A percentile compares a stretch with the other conserved stretches of the same genome.
These are phyloP conservation scores for Scheffersomyces insectosa DNA, from an alignment of 1,139 yeast genomes.

Conservation along the genomic window DNA sequence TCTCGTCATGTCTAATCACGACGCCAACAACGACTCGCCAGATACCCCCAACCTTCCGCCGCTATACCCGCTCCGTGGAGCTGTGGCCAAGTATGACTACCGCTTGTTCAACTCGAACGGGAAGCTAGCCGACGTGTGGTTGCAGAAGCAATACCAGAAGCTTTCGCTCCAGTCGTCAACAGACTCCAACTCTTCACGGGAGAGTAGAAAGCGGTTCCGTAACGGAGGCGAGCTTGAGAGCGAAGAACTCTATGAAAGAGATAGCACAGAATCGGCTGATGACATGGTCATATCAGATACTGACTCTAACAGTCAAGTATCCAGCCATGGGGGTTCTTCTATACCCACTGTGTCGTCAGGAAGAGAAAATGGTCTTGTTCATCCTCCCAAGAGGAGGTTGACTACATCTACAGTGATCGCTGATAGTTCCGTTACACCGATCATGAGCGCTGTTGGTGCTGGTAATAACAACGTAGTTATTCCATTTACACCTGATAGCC, in stretches of 20 bases:
- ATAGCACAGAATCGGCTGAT: slow-evolving; percentile 31
- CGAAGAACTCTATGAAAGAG: slow-evolving; percentile 7
- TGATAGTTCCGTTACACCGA: too few relatives aligned
- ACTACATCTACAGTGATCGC: slow-evolving; percentile 11
- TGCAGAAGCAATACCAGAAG: slow-evolving; percentile 33
- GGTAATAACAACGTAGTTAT: too few relatives aligned
- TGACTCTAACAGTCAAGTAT: slow-evolving; percentile 29
- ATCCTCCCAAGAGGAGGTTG: slow-evolving; percentile 44
- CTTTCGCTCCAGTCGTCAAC: slow-evolving; percentile 18
- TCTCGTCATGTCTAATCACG: too few relatives aligned
- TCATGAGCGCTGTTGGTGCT: too few relatives aligned
- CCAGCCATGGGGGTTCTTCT: slow-evolving; percentile 14
- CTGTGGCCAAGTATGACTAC: slow-evolving; percentile 34
- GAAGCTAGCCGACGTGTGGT: slow-evolving; percentile 36
- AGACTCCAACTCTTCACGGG: slow-evolving; percentile 4
- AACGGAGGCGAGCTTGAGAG: slow-evolving; percentile 11
- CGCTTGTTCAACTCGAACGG: slow-evolving; percentile 33
- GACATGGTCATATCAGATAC: slow-evolving; percentile 41
- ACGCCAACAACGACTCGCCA: not conserved
- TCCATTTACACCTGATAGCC: not conserved
- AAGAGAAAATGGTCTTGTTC: slow-evolving; percentile 24
- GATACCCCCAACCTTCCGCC: slow-evolving; percentile 24
- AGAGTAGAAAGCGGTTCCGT: slow-evolving; percentile 14
- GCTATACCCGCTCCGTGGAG: slow-evolving; percentile 34
- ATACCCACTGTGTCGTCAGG: slow-evolving; percentile 9